Conservation (phyloP, 1,139 yeast genomes). For the Debaryomyces singareniensis region DNA sequence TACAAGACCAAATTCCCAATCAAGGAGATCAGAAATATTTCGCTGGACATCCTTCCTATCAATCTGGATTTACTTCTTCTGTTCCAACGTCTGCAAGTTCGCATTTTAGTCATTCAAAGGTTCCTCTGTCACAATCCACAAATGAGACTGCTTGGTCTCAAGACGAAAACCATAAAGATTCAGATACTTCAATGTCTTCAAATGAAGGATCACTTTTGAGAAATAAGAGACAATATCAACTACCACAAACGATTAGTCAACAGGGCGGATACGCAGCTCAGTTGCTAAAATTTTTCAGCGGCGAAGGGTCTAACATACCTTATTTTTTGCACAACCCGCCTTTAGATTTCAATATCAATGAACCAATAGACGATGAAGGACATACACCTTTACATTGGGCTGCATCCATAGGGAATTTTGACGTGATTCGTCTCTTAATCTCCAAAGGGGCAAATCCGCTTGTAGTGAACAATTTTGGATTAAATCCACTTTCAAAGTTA, state of each 20-base stretch:
- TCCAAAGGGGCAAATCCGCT: conserved; percentile 73
- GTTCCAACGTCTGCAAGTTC: conserved; percentile 18
- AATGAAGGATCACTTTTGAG: conserved; percentile 18
- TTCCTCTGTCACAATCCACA: conserved; percentile 37
- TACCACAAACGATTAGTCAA: background rate
- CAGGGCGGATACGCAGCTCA: conserved; percentile 47
- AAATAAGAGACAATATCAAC: conserved; percentile 2
- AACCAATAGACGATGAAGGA: conserved; percentile 89
- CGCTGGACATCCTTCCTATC: conserved; percentile 5
- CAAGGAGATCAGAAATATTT: conserved; percentile 9
- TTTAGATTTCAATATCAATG: conserved; percentile 73
- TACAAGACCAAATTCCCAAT: conserved; percentile 13
- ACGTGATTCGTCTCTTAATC: conserved; percentile 63
- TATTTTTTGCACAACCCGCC: conserved; percentile 71
- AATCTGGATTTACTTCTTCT: conserved; percentile 1
- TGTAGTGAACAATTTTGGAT: conserved; percentile 68
- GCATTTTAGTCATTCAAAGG: conserved; percentile 22
- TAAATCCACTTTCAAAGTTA: conserved; percentile 79
- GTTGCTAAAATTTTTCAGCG: conserved; percentile 56
- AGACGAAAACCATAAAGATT: conserved; percentile 36
- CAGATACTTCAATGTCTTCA: conserved; percentile 40
- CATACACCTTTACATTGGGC: conserved; percentile 98
- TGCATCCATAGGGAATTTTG: conserved; percentile 79
- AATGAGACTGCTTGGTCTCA: conserved; percentile 45
- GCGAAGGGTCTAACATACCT: conserved; percentile 71